phyloP scores from a whole-genome alignment of 768 basidiomycete genomes.

The Termitomyces sp. region DNA sequence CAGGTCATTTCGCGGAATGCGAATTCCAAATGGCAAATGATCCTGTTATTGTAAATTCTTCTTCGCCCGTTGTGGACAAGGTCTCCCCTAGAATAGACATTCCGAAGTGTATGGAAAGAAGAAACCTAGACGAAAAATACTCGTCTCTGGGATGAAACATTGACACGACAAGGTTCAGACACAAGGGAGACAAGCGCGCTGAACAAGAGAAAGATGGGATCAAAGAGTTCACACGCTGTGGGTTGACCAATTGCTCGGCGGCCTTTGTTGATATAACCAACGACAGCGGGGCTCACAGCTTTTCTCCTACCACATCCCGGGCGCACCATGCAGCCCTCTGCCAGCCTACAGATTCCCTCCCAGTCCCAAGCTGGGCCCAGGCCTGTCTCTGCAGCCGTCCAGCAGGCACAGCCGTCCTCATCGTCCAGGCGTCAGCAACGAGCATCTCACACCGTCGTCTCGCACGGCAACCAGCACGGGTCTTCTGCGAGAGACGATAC shows the following conservation, averaged over 20 bases:
- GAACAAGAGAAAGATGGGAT: constrained; percentile 4
- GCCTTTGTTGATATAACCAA: constrained; percentile 6
- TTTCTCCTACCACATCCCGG: constrained; percentile 3
- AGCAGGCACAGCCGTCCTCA: constrained; percentile 43
- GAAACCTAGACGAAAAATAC: too few species aligned
- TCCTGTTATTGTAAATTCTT: not conserved
- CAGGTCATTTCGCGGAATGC: not conserved
- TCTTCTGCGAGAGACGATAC: constrained; percentile 38
- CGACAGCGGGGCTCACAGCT: constrained; percentile 3
- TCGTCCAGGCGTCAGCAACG: constrained; percentile 54
- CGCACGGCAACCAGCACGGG: constrained; percentile 29
- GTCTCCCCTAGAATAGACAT: not conserved
- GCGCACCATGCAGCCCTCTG: constrained; percentile 16
- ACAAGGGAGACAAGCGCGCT: not conserved
- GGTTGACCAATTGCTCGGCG: not conserved
- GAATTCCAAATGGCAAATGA: not conserved
- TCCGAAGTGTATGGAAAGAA: not conserved
- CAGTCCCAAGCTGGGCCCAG: constrained; percentile 41
- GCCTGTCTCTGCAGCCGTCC: constrained; percentile 58
- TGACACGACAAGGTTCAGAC: not conserved
- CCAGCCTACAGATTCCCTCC: constrained; percentile 27
- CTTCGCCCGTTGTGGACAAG: not conserved
- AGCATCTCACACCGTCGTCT: constrained; percentile 70
- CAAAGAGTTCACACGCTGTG: constrained; percentile 8
- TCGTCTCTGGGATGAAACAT: not conserved